A percentile compares a stretch with the other conserved stretches of the same genome.
These are phyloP conservation scores for Trichocladium antarcticum DNA, from an alignment of 495 filamentous ascomycete species.

Conservation along the genomic window DNA sequence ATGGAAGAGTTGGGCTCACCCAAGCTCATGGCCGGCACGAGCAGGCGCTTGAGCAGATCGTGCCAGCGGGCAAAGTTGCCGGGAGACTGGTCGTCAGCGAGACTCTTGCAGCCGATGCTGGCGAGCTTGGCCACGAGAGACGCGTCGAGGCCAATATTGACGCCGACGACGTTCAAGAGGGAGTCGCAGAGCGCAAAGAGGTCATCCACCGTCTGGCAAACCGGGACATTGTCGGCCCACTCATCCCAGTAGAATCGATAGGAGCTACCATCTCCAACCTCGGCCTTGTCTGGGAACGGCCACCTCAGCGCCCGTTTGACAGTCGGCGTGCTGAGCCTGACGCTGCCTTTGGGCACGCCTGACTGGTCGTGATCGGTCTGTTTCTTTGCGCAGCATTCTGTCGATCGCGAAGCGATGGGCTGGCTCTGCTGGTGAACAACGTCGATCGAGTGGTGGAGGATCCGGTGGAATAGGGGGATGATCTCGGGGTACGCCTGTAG, in stretches of 20 bases:
- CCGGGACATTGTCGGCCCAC: conserved; percentile 84
- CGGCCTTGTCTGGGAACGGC: conserved; percentile 66
- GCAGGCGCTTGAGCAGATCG: conserved; percentile 64
- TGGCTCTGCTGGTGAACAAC: conserved; percentile 33
- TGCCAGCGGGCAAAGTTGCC: conserved; percentile 63
- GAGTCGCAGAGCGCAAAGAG: conserved; percentile 79
- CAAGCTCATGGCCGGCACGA: conserved; percentile 76
- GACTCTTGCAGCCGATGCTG: conserved; percentile 65
- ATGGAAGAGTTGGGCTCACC: conserved; percentile 70
- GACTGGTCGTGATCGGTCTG: conserved; percentile 50
- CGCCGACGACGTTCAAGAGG: conserved; percentile 70
- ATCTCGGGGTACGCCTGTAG: conserved; percentile 73
- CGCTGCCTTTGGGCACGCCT: conserved; percentile 51
- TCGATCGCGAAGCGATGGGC: conserved; percentile 11
- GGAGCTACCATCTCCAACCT: conserved; percentile 56
- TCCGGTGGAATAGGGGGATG: conserved; percentile 54
- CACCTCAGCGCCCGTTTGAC: conserved; percentile 57
- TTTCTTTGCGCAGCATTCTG: conserved; percentile 35
- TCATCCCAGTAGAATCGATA: conserved; percentile 97
- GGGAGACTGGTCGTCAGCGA: conserved; percentile 56
- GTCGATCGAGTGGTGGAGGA: conserved; percentile 66
- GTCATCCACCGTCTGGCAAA: conserved; percentile 84
- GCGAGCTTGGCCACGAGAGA: conserved; percentile 66
- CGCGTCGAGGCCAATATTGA: conserved; percentile 78
- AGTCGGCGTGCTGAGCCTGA: conserved; percentile 46